A percentile compares a stretch with the other conserved stretches of the same genome.
phyloP scores from a whole-genome alignment of 805 yeast genomes.

The Brettanomyces bruxellensis region DNA sequence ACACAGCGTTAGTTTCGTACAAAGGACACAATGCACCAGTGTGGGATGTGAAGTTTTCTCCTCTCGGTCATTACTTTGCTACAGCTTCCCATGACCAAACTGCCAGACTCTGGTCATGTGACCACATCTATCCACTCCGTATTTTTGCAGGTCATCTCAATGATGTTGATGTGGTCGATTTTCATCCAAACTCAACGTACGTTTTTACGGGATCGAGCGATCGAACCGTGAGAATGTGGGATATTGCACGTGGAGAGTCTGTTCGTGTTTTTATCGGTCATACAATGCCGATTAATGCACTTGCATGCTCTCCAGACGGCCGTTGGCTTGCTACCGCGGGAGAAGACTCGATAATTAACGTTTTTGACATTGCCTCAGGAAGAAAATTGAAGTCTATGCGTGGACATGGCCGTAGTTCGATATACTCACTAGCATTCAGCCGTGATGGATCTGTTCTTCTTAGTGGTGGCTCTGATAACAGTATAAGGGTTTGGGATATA shows the following conservation, averaged over 20 bases:
- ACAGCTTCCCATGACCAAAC: slow-evolving; percentile 97
- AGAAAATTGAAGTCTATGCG: slow-evolving; percentile 82
- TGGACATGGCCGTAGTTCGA: slow-evolving; percentile 86
- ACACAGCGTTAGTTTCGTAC: slow-evolving; percentile 82
- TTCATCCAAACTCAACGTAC: slow-evolving; percentile 95
- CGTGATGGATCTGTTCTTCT: slow-evolving; percentile 84
- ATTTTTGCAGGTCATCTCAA: slow-evolving; percentile 96
- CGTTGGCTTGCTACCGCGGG: slow-evolving; percentile 94
- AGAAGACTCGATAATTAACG: slow-evolving; percentile 78
- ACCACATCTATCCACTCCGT: slow-evolving; percentile 91
- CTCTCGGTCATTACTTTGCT: slow-evolving; percentile 96
- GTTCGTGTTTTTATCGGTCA: slow-evolving; percentile 92
- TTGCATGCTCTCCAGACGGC: slow-evolving; percentile 94
- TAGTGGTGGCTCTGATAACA: slow-evolving; percentile 86
- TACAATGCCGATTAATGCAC: slow-evolving; percentile 74
- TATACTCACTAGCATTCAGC: slow-evolving; percentile 77
- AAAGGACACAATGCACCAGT: slow-evolving; percentile 95
- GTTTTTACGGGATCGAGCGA: slow-evolving; percentile 93
- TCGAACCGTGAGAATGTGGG: slow-evolving; percentile 98
- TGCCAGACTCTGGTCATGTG: slow-evolving; percentile 96
- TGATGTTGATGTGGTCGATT: slow-evolving; percentile 90
- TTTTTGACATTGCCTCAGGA: slow-evolving; percentile 95
- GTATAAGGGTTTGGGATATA: slow-evolving; percentile 94
- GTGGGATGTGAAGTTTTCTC: slow-evolving; percentile 95
- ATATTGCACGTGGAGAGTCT: slow-evolving; percentile 76